These are phyloP conservation scores for Monosporozyma aerobia DNA, from an alignment of 805 yeast species.

Conservation along the genomic window DNA sequence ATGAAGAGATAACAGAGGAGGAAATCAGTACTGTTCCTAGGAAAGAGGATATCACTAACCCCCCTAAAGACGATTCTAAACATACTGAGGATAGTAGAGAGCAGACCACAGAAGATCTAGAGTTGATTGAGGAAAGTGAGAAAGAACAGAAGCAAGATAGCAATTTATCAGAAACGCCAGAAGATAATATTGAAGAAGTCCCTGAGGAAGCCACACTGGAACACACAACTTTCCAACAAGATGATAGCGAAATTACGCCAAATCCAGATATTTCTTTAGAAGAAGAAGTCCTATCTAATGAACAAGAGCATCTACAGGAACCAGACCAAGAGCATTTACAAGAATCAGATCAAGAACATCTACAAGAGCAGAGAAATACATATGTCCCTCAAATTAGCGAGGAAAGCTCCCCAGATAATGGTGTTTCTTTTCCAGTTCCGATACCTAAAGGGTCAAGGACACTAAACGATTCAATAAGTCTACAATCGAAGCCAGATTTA, in stretches of 20 bases:
- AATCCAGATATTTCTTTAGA: background rate
- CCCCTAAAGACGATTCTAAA: background rate
- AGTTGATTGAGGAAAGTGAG: background rate
- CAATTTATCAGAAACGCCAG: background rate
- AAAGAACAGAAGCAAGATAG: background rate
- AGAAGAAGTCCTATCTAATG: background rate
- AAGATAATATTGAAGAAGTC: conserved; percentile 2
- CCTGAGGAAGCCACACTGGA: background rate
- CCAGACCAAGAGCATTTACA: background rate
- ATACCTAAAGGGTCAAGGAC: background rate
- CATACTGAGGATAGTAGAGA: background rate
- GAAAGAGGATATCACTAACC: background rate
- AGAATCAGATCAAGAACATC: background rate
- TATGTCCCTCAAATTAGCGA: background rate
- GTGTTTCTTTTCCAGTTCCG: background rate
- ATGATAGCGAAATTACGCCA: background rate
- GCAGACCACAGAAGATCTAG: background rate
- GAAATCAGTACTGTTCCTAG: too few relatives aligned
- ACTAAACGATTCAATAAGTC: background rate
- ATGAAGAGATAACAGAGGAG: background rate
- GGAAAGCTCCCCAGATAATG: background rate
- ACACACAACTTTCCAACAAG: background rate
- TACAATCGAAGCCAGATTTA: background rate
- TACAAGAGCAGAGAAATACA: background rate
- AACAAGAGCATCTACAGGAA: background rate